Percentiles rank a stretch among this genome's conserved stretches.
These are phyloP conservation scores for Perkinsus marinus DNA, from an alignment of 169 alveolate genomes.

Conservation along the genomic window DNA sequence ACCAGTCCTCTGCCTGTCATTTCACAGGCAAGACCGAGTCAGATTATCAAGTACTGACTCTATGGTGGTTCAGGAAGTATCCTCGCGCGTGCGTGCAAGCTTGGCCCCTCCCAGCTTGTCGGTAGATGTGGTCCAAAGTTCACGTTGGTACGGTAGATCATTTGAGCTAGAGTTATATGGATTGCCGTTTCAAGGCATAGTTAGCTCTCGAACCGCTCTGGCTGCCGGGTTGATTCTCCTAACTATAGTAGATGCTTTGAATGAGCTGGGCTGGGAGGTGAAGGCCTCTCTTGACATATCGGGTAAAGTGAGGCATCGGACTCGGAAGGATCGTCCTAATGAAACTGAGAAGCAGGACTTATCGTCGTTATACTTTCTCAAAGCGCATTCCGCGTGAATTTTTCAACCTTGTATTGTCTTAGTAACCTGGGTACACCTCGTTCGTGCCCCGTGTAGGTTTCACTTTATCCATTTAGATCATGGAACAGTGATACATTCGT, in stretches of 20 bases:
- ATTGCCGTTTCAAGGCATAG: neutral
- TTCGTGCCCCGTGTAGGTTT: too few species aligned
- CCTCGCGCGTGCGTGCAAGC: neutral
- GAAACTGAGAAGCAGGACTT: neutral
- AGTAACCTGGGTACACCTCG: too few species aligned
- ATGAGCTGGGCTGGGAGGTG: neutral
- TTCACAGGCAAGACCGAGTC: neutral
- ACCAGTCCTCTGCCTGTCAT: neutral
- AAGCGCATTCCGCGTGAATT: neutral
- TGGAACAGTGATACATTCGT: too few species aligned
- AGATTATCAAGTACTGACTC: neutral
- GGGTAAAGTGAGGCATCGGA: neutral
- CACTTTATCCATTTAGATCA: too few species aligned
- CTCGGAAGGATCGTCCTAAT: neutral
- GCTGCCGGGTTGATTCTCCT: neutral
- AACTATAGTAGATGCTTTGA: neutral
- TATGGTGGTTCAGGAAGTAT: neutral
- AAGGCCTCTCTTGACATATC: neutral
- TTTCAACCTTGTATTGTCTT: too few species aligned
- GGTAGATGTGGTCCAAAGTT: neutral
- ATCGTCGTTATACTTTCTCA: neutral
- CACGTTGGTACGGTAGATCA: neutral
- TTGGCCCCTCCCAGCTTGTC: neutral
- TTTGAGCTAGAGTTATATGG: neutral
- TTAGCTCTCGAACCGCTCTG: neutral